A percentile compares a stretch with the other conserved stretches of the same genome.
Evolutionary conservation across 2,329 filamentous ascomycete species (phyloP).

Genomic region (Fusarium sp.): DNA sequence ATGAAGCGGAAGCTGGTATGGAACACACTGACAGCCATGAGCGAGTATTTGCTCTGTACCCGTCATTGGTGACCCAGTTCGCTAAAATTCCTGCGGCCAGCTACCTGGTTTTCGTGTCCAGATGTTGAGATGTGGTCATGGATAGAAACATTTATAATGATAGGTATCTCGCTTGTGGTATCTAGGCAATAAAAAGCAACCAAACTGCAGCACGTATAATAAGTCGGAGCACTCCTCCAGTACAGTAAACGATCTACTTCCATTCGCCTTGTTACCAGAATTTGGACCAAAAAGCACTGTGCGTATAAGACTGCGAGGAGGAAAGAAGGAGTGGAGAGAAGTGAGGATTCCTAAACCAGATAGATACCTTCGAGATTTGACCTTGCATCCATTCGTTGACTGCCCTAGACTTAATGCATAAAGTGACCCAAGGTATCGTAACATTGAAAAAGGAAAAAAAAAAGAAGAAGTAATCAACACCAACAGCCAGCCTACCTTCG

Average conservation of each 20-base stretch:
- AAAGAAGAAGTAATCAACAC: background rate
- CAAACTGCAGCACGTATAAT: conserved; percentile 44
- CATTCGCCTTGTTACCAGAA: conserved; percentile 14
- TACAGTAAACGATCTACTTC: conserved; percentile 17
- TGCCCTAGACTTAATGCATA: conserved; percentile 17
- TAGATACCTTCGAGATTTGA: conserved; percentile 16
- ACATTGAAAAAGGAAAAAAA: conserved; percentile 32
- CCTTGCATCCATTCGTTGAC: conserved; percentile 28
- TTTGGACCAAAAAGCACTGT: background rate
- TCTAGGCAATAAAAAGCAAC: conserved; percentile 40
- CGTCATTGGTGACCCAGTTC: conserved; percentile 70
- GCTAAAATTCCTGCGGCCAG: background rate
- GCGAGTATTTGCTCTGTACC: conserved; percentile 73
- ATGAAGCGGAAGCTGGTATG: conserved; percentile 87
- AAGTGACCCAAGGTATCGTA: conserved; percentile 38
- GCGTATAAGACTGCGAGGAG: conserved; percentile 21
- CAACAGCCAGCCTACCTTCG: conserved; percentile 21
- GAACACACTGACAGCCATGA: conserved; percentile 70
- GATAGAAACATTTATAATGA: conserved; percentile 29
- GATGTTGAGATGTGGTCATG: background rate
- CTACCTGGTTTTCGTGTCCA: background rate
- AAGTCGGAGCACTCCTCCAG: conserved; percentile 25
- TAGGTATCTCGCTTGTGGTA: conserved; percentile 41
- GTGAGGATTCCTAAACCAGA: conserved; percentile 23
- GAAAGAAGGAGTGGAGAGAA: conserved; percentile 29